These are phyloP conservation scores for Pyrenopolyporus hunteri DNA, from an alignment of 495 filamentous ascomycete genomes.

Conservation along the genomic window DNA sequence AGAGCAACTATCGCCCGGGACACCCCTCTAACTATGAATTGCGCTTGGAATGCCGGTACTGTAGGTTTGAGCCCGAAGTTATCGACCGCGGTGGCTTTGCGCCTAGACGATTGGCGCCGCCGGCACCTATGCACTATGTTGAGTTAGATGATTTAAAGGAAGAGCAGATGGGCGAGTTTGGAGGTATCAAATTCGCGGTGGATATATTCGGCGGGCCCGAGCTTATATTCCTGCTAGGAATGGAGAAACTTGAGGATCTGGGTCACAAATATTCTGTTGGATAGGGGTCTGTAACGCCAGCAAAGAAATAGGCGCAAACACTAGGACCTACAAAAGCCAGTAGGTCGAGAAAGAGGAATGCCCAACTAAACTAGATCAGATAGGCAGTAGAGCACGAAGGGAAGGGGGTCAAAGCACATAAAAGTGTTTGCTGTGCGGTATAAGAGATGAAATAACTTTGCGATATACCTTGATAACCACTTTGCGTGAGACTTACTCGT, in stretches of 20 bases:
- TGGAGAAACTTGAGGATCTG: constrained; percentile 10
- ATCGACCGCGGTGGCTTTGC: constrained; percentile 6
- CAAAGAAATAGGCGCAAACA: no score
- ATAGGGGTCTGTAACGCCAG: not conserved
- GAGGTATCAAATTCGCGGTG: constrained; percentile 30
- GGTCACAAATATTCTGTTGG: not conserved
- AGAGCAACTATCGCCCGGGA: not conserved
- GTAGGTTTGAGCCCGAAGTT: constrained; percentile 27
- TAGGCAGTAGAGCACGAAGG: no score
- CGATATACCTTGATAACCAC: no score
- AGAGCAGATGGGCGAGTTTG: constrained; percentile 19
- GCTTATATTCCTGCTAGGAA: constrained; percentile 20
- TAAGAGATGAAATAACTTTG: no score
- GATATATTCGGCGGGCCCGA: constrained; percentile 16
- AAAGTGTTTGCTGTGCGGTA: no score
- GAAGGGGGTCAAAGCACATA: no score
- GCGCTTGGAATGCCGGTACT: constrained; percentile 33
- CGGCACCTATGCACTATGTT: constrained; percentile 35
- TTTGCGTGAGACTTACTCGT: no score
- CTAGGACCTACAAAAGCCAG: no score
- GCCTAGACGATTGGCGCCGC: constrained; percentile 30
- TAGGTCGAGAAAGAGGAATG: no score
- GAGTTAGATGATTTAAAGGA: not conserved
- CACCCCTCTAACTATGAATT: not conserved
- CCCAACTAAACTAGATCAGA: no score